Evolutionary conservation across 768 basidiomycete species (phyloP).

Genomic region (Kockovaella imperatae): DNA sequence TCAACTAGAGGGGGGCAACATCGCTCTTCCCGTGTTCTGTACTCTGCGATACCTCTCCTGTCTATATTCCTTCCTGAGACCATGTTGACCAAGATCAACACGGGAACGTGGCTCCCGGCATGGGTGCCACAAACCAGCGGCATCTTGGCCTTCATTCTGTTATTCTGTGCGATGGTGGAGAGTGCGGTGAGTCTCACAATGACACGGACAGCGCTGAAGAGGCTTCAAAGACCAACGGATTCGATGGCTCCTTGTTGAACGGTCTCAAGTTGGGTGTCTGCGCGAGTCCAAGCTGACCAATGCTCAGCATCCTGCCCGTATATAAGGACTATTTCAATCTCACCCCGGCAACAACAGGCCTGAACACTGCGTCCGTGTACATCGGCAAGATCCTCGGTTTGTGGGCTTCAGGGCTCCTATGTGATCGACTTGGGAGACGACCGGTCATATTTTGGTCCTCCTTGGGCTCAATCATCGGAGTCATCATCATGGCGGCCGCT

Average conservation of each 20-base stretch:
- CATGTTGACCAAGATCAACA: too few relatives aligned
- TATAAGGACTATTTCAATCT: conserved; percentile 20
- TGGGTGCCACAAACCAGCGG: too few relatives aligned
- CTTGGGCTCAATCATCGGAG: conserved; percentile 3
- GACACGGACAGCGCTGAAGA: too few relatives aligned
- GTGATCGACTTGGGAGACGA: conserved; percentile 7
- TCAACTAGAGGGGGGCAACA: too few relatives aligned
- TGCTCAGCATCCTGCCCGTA: conserved; percentile 8
- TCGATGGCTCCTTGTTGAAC: conserved; percentile 13
- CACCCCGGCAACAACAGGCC: conserved; percentile 10
- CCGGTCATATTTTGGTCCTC: conserved; percentile 5
- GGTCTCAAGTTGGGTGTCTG: neutral
- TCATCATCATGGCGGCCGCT: conserved; percentile 10
- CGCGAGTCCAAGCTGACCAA: neutral
- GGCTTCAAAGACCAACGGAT: conserved; percentile 14
- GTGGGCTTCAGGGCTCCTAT: neutral
- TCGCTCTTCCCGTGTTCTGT: too few relatives aligned
- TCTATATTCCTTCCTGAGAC: too few relatives aligned
- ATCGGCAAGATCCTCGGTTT: conserved; percentile 9
- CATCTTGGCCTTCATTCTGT: too few relatives aligned
- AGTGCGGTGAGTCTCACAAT: too few relatives aligned
- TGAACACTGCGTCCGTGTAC: conserved; percentile 8
- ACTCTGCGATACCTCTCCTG: too few relatives aligned
- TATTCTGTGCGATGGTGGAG: too few relatives aligned
- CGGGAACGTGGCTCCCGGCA: too few relatives aligned